phyloP scores from a whole-genome alignment of 179 eudicot genomes.

The Silene noctiflora region DNA sequence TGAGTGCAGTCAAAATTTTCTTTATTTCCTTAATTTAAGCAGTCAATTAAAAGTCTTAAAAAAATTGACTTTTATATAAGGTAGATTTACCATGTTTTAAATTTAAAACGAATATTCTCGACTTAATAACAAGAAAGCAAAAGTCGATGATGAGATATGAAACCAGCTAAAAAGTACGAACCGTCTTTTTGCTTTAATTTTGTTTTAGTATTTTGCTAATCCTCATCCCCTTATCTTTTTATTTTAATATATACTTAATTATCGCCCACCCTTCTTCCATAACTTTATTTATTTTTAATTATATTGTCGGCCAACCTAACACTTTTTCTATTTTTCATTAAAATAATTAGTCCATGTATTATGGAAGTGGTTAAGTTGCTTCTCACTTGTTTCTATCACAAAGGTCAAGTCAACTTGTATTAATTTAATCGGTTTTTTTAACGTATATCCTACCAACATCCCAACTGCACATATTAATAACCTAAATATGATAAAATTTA shows the following conservation, averaged over 20 bases:
- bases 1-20: no score
- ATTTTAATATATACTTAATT: neutral
- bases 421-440: neutral
- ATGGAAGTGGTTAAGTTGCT: slow-evolving; percentile 24
- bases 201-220: slow-evolving; percentile 17
- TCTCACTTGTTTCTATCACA: slow-evolving; percentile 2
- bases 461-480: no score
- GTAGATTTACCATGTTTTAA: no score
- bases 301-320: slow-evolving; percentile 29
- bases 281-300: neutral
- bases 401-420: slow-evolving; percentile 8
- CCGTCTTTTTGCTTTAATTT: slow-evolving; percentile 20
- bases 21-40: no score
- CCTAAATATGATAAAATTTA: no score
- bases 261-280: slow-evolving; percentile 17
- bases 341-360: slow-evolving; percentile 15
- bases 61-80: no score
- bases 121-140: slow-evolving; percentile 31
- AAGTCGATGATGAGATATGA: slow-evolving; percentile 27
- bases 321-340: neutral
- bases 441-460: no score
- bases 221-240: slow-evolving; percentile 19
- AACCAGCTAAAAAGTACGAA: slow-evolving; percentile 23
- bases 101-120: no score
- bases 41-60: no score